Evolutionary conservation across 495 filamentous ascomycete genomes (phyloP).

Genomic region (Aspergillus homomorphus): DNA sequence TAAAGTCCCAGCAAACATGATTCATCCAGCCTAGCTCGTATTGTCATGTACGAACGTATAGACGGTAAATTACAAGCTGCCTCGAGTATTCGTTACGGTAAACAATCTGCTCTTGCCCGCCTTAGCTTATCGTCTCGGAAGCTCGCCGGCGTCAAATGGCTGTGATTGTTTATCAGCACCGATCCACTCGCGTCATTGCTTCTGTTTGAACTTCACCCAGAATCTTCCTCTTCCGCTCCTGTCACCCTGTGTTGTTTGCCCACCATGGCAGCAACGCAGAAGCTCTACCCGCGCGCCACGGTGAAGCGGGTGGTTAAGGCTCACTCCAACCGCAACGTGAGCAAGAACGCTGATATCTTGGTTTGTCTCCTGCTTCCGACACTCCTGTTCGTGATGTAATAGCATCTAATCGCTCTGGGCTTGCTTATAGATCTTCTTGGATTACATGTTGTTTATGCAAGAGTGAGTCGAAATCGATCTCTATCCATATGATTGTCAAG

Average conservation of each 20-base stretch:
- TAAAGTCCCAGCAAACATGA: background rate
- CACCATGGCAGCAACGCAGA: slow-evolving; percentile 51
- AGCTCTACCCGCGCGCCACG: slow-evolving; percentile 79
- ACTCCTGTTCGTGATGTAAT: background rate
- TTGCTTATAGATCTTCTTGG: slow-evolving; percentile 68
- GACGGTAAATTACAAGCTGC: background rate
- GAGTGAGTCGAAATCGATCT: slow-evolving; percentile 50
- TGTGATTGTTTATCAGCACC: background rate
- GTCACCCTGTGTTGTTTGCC: background rate
- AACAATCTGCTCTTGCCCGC: too few species aligned
- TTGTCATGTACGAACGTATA: background rate
- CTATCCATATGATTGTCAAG: background rate
- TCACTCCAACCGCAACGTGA: slow-evolving; percentile 72
- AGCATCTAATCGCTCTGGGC: slow-evolving; percentile 7
- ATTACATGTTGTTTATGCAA: slow-evolving; percentile 89
- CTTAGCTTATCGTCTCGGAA: background rate
- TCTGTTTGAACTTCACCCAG: background rate
- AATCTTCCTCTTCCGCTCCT: background rate
- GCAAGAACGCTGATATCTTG: slow-evolving; percentile 84
- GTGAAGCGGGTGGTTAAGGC: slow-evolving; percentile 88
- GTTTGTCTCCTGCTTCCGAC: slow-evolving; percentile 46
- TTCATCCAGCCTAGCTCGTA: background rate
- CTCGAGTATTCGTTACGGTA: background rate
- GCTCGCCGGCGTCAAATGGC: background rate
- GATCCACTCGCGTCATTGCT: background rate